Evolutionary conservation across 2,329 filamentous ascomycete genomes (phyloP), one percentile per base, ranked within the genome.

Genomic region (Myotisia sp.): DNA sequence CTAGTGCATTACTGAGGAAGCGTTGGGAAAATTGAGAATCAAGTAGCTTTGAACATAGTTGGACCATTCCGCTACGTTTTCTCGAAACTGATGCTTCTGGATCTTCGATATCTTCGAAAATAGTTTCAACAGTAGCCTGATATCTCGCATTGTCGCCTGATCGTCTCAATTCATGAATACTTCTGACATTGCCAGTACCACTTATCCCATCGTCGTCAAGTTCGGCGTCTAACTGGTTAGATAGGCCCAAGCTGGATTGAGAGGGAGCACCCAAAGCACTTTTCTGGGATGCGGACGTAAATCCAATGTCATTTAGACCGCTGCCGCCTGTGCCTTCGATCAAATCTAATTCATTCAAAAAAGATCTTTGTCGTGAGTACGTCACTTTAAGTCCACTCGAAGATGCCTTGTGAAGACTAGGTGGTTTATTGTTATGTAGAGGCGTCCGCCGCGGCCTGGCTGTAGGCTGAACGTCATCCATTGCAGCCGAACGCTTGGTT

Each of bases 1-100:
- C 79, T 37, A 79, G 72, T 5, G 74, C 73, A 44, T 83, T 76
- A 41, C 85, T 76, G 13, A 79, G 67, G 46, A 93, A 85, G 19
- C 56, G 54, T n/a, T 47, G 49, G 20, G 48, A 46, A 35, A 59
- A 57, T n/a, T 49, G 47, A 14, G 49, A 32, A 23, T 64, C 64
- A 3, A 58, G 44, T 37, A 75, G 54, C 43, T 69, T 72, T 17
- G 51, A 53, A 33, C 65, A 64, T n/a, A 76, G 52, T 34, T 74
- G 69, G 24, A 71, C 52, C 39, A 75, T 57, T 2, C 66, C 65
- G 45, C 59, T 69, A 27, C 70, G 63, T 39, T 64, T 60, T 21
- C 61, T 58, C 3, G 66, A 65, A 10, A 54, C 48, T 10, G 64
- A 61, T 22, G 56, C 57, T 7, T 52, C 52, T 18, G 54, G 48